Conservation (phyloP, 345 rosid genomes). For the Salix exigua region DNA sequence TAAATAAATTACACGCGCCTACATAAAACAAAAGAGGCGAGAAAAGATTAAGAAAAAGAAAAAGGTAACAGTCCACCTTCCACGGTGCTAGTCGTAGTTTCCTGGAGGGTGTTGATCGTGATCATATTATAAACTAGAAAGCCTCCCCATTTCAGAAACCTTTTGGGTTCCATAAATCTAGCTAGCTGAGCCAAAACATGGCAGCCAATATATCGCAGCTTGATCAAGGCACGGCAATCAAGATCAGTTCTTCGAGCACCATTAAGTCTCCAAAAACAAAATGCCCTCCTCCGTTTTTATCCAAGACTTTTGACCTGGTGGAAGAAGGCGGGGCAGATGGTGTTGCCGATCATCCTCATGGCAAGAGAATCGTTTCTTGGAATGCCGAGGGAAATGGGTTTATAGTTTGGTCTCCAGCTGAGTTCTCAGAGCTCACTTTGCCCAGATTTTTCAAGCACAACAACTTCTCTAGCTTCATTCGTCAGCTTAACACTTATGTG, state of each 20-base stretch:
- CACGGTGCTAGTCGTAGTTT: constrained; percentile 15
- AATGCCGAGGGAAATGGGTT: constrained; percentile 27
- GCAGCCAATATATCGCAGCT: background rate
- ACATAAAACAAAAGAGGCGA: background rate
- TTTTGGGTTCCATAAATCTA: background rate
- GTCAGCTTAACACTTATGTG: constrained; percentile 35
- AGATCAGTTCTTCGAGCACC: background rate
- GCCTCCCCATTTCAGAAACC: background rate
- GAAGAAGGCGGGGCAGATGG: constrained; percentile 12
- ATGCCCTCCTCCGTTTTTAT: constrained; percentile 21
- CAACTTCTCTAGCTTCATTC: constrained; percentile 33
- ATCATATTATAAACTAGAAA: background rate
- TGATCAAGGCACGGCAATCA: background rate
- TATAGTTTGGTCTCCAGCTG: constrained; percentile 26
- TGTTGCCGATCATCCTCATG: background rate
- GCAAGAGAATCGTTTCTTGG: constrained; percentile 23
- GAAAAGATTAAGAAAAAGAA: background rate
- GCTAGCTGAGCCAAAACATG: background rate
- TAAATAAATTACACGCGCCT: too few species aligned
- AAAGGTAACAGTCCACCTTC: constrained; percentile 5
- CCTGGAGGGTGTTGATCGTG: background rate
- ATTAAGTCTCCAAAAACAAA: constrained; percentile 26
- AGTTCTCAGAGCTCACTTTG: constrained; percentile 23
- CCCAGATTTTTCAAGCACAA: constrained; percentile 32
- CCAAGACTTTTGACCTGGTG: constrained; percentile 21